Evolutionary conservation across 805 yeast species (phyloP).

Genomic region (Saccharomycopsis javanensis): DNA sequence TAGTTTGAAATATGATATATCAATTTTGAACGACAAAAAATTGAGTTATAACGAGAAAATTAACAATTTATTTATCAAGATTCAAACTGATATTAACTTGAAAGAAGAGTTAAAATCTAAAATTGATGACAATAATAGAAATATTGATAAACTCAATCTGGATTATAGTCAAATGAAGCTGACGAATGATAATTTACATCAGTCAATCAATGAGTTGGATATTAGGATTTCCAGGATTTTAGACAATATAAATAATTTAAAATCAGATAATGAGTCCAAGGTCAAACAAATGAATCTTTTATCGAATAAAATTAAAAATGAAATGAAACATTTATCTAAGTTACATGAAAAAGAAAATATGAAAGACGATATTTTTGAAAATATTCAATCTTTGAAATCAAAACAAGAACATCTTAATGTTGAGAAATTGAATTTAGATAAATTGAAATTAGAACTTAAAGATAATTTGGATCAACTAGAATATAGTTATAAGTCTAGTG

Average conservation of each 20-base stretch:
- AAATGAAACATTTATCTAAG: constrained; percentile 32
- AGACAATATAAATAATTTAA: constrained; percentile 17
- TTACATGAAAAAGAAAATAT: constrained; percentile 28
- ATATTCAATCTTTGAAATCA: neutral
- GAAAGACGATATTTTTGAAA: constrained; percentile 20
- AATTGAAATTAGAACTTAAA: constrained; percentile 15
- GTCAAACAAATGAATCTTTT: constrained; percentile 23
- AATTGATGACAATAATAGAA: constrained; percentile 21
- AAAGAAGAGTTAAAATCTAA: constrained; percentile 21
- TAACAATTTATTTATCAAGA: constrained; percentile 16
- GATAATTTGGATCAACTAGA: neutral
- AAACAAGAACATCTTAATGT: neutral
- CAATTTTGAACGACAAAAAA: constrained; percentile 22
- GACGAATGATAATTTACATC: constrained; percentile 19
- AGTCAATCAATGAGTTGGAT: constrained; percentile 21
- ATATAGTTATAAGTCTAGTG: neutral
- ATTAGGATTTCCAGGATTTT: constrained; percentile 22
- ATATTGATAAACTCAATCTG: constrained; percentile 12
- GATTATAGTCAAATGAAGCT: neutral
- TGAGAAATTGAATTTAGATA: constrained; percentile 21
- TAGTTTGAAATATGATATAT: constrained; percentile 23
- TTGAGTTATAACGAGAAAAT: constrained; percentile 18
- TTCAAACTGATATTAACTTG: constrained; percentile 21
- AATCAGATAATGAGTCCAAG: constrained; percentile 9
- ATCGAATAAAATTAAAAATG: constrained; percentile 24